A percentile compares a stretch with the other conserved stretches of the same genome.
Conservation (phyloP, 2,329 filamentous ascomycete genomes). For the Hirsutella rhossiliensis region DNA sequence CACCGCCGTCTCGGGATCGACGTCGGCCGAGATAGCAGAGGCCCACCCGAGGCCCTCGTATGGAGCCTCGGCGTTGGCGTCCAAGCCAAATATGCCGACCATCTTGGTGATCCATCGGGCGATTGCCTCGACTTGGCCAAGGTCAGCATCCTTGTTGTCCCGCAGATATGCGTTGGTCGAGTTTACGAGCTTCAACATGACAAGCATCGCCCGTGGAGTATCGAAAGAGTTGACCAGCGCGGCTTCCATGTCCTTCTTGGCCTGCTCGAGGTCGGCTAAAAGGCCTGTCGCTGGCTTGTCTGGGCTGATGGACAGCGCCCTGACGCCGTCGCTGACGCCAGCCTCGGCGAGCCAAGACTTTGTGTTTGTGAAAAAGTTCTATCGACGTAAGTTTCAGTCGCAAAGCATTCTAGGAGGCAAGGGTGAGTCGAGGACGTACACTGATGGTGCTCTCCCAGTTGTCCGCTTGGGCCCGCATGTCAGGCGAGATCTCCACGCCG, state of each 20-base stretch:
- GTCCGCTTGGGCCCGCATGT: conserved; percentile 61
- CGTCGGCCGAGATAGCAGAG: conserved; percentile 23
- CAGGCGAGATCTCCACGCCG: conserved; percentile 79
- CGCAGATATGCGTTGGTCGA: conserved; percentile 56
- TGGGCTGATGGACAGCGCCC: conserved; percentile 25
- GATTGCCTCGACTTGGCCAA: conserved; percentile 38
- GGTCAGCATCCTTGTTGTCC: conserved; percentile 32
- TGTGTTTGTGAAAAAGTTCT: conserved; percentile 48
- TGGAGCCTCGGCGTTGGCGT: conserved; percentile 43
- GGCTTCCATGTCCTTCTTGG: conserved; percentile 39
- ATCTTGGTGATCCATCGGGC: conserved; percentile 76
- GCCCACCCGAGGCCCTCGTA: conserved; percentile 48
- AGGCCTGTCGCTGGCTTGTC: conserved; percentile 19
- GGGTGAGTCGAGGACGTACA: conserved; percentile 27
- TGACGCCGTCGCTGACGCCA: conserved; percentile 19
- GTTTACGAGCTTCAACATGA: conserved; percentile 67
- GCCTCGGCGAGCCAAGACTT: conserved; percentile 41
- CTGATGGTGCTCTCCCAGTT: conserved; percentile 73
- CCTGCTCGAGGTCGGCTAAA: conserved; percentile 34
- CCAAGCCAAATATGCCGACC: conserved; percentile 73
- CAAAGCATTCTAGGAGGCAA: neutral
- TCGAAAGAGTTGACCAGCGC: conserved; percentile 80
- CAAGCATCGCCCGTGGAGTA: conserved; percentile 65
- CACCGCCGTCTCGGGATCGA: conserved; percentile 33
- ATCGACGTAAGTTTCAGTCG: conserved; percentile 7